Conservation (phyloP, 2,329 filamentous ascomycete species). For the Pleurostoma richardsiae region DNA sequence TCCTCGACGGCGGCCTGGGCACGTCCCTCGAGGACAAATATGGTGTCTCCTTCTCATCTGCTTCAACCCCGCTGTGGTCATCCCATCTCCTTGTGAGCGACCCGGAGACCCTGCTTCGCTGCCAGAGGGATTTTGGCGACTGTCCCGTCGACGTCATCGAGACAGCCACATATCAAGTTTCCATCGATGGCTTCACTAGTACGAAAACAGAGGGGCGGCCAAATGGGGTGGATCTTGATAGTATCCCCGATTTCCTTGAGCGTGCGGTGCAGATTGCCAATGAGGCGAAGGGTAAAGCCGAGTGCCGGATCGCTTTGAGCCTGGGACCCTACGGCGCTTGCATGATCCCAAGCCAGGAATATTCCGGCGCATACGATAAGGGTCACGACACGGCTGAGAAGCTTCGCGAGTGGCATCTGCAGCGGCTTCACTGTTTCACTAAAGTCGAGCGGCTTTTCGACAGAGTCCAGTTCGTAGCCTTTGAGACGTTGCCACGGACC, state of each 20-base stretch:
- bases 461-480: constrained; percentile 50
- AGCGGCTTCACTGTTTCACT: constrained; percentile 47
- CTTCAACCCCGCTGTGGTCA: constrained; percentile 59
- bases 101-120: constrained; percentile 43
- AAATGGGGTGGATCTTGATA: constrained; percentile 31
- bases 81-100: constrained; percentile 57
- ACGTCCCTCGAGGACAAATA: constrained; percentile 60
- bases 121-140: constrained; percentile 49
- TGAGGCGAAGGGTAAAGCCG: constrained; percentile 18
- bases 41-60: constrained; percentile 41
- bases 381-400: constrained; percentile 35
- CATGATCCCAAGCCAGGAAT: constrained; percentile 63
- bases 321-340: constrained; percentile 63
- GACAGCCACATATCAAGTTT: constrained; percentile 65
- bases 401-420: constrained; percentile 51
- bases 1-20: constrained; percentile 64
- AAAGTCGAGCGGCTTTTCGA: constrained; percentile 26
- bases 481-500: constrained; percentile 61
- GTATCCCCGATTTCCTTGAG: constrained; percentile 35
- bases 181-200: constrained; percentile 47
- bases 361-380: constrained; percentile 54
- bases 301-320: constrained; percentile 47
- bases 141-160: constrained; percentile 59
- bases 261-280: constrained; percentile 37
- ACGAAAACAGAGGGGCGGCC: constrained; percentile 38